Conservation (phyloP, 257 asterid genomes). For the Fraxinus cuspidata region DNA sequence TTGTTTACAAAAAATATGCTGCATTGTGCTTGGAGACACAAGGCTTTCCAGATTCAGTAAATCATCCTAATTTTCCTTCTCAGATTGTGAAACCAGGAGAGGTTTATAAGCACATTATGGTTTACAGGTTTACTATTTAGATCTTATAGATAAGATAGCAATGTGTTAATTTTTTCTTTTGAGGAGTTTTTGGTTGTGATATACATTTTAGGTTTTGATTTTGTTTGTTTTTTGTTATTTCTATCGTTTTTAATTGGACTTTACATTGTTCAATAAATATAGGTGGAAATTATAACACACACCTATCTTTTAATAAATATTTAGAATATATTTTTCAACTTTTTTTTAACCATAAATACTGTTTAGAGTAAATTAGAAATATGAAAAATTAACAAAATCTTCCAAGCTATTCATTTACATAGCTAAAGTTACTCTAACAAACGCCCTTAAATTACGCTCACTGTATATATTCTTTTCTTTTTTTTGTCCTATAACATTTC, state of each 20-base stretch:
- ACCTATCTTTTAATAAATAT: too few relatives aligned
- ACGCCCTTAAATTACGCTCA: too few relatives aligned
- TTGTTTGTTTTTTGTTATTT: background rate
- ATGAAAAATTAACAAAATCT: too few relatives aligned
- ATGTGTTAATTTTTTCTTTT: background rate
- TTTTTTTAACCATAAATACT: too few relatives aligned
- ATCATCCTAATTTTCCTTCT: conserved; percentile 73
- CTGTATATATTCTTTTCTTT: too few relatives aligned
- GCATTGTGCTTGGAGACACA: conserved; percentile 82
- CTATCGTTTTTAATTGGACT: background rate
- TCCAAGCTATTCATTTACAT: too few relatives aligned
- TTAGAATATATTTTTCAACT: too few relatives aligned
- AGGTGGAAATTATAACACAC: too few relatives aligned
- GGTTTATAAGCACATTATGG: conserved; percentile 59
- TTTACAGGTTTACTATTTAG: conserved; percentile 65
- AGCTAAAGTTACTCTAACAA: too few relatives aligned
- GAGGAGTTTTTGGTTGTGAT: background rate
- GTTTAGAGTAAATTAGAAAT: too few relatives aligned
- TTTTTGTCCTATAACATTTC: too few relatives aligned
- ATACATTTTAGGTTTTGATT: background rate
- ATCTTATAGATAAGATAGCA: conserved; percentile 3
- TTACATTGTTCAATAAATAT: background rate
- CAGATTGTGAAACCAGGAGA: conserved; percentile 71
- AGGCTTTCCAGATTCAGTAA: conserved; percentile 87
- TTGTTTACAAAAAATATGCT: conserved; percentile 43